Base-by-base conservation (phyloP, 2,329 filamentous ascomycete genomes). In the Aspergillus tamarii region DNA sequence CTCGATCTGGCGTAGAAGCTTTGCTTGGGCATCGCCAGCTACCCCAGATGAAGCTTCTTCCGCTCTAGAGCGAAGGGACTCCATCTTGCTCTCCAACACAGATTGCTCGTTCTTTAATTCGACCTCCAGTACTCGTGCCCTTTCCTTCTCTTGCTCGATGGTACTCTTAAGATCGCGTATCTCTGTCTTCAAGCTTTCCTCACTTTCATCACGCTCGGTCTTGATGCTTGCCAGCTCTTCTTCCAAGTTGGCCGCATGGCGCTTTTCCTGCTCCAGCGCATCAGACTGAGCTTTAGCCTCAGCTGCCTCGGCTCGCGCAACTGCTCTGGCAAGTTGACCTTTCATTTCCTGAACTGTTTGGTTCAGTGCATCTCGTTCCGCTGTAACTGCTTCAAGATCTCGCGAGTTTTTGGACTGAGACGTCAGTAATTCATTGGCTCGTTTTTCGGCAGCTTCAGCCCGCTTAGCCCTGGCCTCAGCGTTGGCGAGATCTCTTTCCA, bases 1-100 rank as follows among this genome's bases (percentile, higher is more conserved):
- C 81, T 99, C 95, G 60, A 99, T 91, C 78, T 99, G 96, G 46
- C 95, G 89, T 50, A 98, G 83, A 46, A 98, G 84, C 77, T 97
- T 98, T 50, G 91, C 91, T 72, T 96, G 93, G 0, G 91, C 88
- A 73, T 97, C 92, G 16, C 93, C 91, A 7, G 89, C 88, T 16
- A 88, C 88, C 19, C 92, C 91, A 3, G 93, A 94, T 1, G 93
- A 93, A 0, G 89, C 92, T 77, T 99, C 95, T 79, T 99, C 95
- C 1, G 92, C 93, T 36, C 91, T 87, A 21, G 89, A 87, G 61
- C 95, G 90, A 80, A 97, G 89, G 10, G 91, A 88, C 78, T 99
- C 95, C 61, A 99, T 84, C 76, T 96, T 96, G 70, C 91, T 90
- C 80, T 99, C 96, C 67, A 97, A 84, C 19, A 89, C 83, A 57